A percentile compares a stretch with the other conserved stretches of the same genome.
Conservation (phyloP, 2,329 filamentous ascomycete species). For the Exophiala xenobiotica region DNA sequence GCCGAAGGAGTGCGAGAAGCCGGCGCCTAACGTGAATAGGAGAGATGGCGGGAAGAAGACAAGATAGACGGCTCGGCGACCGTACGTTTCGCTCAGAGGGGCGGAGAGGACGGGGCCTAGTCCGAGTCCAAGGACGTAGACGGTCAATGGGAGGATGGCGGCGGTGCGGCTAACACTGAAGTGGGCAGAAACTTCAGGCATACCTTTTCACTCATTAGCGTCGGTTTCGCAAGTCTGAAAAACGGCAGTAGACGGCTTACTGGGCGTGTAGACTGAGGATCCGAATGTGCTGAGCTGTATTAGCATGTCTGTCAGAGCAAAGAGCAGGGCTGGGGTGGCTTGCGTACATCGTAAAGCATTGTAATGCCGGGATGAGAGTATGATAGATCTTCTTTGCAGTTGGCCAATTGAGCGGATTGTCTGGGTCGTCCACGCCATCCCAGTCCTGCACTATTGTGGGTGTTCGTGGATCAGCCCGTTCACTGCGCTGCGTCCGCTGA, state of each 20-base stretch:
- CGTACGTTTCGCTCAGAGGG: slow-evolving; percentile 69
- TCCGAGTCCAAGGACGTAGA: slow-evolving; percentile 71
- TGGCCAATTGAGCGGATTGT: slow-evolving; percentile 63
- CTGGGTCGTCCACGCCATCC: slow-evolving; percentile 58
- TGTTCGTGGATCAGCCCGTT: slow-evolving; percentile 1
- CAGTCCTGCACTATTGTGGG: slow-evolving; percentile 44
- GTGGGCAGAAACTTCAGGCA: slow-evolving; percentile 55
- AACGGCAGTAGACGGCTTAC: slow-evolving; percentile 2
- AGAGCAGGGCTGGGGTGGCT: too few relatives aligned
- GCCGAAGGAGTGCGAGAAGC: slow-evolving; percentile 61
- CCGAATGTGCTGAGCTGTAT: slow-evolving; percentile 32
- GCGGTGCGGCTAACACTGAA: slow-evolving; percentile 35
- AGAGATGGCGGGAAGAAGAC: slow-evolving; percentile 66
- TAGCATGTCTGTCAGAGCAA: not conserved
- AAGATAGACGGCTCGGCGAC: slow-evolving; percentile 67
- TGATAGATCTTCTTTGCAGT: slow-evolving; percentile 42
- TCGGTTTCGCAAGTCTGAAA: too few relatives aligned
- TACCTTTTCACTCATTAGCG: slow-evolving; percentile 31
- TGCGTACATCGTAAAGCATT: slow-evolving; percentile 28
- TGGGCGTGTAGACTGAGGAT: slow-evolving; percentile 37
- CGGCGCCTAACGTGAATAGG: slow-evolving; percentile 47
- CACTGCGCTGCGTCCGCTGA: slow-evolving; percentile 12
- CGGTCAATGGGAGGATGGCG: slow-evolving; percentile 60
- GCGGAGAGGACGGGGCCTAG: slow-evolving; percentile 71
- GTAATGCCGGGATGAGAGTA: slow-evolving; percentile 23